Conservation (phyloP, 2,329 filamentous ascomycete genomes). For the Fusarium torulosum region DNA sequence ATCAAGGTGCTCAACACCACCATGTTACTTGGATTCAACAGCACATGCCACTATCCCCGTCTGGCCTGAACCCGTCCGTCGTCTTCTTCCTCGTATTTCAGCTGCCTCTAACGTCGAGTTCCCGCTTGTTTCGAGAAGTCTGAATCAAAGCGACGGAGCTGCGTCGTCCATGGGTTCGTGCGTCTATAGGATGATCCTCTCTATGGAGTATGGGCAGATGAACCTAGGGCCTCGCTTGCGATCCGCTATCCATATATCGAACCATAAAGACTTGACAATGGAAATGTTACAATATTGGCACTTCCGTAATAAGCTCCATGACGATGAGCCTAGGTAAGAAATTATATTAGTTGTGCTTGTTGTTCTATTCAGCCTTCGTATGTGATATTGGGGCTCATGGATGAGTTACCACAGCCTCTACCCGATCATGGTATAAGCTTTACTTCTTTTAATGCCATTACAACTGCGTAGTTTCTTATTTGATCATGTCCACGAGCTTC, state of each 20-base stretch:
- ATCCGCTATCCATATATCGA: slow-evolving; percentile 19
- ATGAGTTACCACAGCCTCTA: slow-evolving; percentile 22
- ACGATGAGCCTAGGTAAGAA: not conserved
- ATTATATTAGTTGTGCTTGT: not conserved
- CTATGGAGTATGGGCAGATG: slow-evolving; percentile 12
- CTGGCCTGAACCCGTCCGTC: slow-evolving; percentile 28
- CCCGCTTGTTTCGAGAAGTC: slow-evolving; percentile 46
- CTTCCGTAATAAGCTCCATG: not conserved
- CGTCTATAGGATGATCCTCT: slow-evolving; percentile 30
- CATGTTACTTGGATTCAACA: not conserved
- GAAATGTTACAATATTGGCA: not conserved
- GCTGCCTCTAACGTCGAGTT: slow-evolving; percentile 12
- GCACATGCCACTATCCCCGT: slow-evolving; percentile 18
- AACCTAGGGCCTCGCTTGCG: slow-evolving; percentile 15
- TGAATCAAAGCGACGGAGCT: slow-evolving; percentile 20
- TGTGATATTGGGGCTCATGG: slow-evolving; percentile 36
- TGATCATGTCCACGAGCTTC: slow-evolving; percentile 22
- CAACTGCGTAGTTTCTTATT: slow-evolving; percentile 19
- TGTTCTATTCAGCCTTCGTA: slow-evolving; percentile 4
- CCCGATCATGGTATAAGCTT: slow-evolving; percentile 10
- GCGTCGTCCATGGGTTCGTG: slow-evolving; percentile 14
- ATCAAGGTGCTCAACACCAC: slow-evolving; percentile 4
- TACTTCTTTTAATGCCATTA: not conserved
- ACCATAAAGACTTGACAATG: slow-evolving; percentile 7
- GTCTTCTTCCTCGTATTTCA: slow-evolving; percentile 15